phyloP scores from a whole-genome alignment of 169 alveolate genomes.

The Miamiensis avidus region DNA sequence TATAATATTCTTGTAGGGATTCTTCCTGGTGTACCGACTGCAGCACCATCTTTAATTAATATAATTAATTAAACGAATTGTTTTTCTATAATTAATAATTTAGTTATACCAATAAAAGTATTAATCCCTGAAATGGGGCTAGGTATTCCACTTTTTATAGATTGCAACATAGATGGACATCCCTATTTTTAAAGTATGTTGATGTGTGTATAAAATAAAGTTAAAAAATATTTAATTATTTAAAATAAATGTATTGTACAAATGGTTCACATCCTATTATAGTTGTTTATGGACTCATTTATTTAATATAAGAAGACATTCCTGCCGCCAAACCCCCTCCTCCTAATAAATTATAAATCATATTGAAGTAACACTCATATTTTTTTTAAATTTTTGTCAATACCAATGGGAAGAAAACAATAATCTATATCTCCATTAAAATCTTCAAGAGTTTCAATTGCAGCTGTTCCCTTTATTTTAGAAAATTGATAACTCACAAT shows the following conservation, averaged over 20 bases:
- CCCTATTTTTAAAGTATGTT: neutral
- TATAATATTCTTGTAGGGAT: constrained; percentile 35
- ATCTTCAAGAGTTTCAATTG: constrained; percentile 43
- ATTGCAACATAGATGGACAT: constrained; percentile 21
- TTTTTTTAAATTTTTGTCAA: too few species aligned
- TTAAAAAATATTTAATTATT: neutral
- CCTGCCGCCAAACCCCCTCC: constrained; percentile 52
- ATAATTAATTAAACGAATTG: too few species aligned
- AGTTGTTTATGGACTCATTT: constrained; percentile 29
- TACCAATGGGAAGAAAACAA: constrained; percentile 37
- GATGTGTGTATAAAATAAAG: neutral
- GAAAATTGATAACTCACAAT: neutral
- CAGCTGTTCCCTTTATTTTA: constrained; percentile 31
- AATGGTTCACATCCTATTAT: constrained; percentile 42
- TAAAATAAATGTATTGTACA: constrained; percentile 6
- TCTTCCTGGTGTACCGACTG: constrained; percentile 42
- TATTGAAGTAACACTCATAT: too few species aligned
- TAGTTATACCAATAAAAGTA: too few species aligned
- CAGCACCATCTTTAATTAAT: too few species aligned
- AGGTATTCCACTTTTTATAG: neutral
- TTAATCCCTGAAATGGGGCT: constrained; percentile 5
- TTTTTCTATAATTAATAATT: too few species aligned
- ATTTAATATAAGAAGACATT: constrained; percentile 25
- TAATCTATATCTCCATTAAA: constrained; percentile 33
- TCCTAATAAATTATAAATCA: too few species aligned